phyloP scores from a whole-genome alignment of 2,329 filamentous ascomycete species.

The Pyricularia pennisetigena region DNA sequence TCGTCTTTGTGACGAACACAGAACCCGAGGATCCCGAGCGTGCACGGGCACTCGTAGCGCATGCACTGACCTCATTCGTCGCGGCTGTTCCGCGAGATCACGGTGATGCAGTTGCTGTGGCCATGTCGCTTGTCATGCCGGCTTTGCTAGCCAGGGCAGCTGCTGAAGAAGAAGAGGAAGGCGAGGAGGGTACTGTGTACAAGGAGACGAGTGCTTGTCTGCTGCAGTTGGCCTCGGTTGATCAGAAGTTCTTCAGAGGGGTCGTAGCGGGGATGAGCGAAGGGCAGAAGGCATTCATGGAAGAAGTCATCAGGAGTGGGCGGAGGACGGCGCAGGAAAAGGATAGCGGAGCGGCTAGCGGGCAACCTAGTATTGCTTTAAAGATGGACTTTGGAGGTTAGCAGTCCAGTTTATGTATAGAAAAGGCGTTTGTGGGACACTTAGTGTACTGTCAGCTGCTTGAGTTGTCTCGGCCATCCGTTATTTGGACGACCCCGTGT shows the following conservation, averaged over 20 bases:
- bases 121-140: constrained; percentile 69
- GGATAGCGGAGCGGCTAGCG: constrained; percentile 30
- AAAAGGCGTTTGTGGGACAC: background rate
- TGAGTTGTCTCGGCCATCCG: too few relatives aligned
- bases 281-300: constrained; percentile 66
- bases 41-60: constrained; percentile 59
- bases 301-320: constrained; percentile 66
- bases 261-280: constrained; percentile 63
- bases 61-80: constrained; percentile 68
- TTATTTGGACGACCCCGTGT: too few relatives aligned
- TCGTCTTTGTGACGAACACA: constrained; percentile 63
- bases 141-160: constrained; percentile 64
- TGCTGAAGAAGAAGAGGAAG: constrained; percentile 34
- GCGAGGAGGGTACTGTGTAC: constrained; percentile 33
- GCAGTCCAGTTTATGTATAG: background rate
- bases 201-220: constrained; percentile 66
- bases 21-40: constrained; percentile 72
- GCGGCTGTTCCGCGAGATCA: constrained; percentile 21
- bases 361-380: constrained; percentile 75
- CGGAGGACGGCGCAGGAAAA: constrained; percentile 32
- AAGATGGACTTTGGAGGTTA: constrained; percentile 78
- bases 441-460: background rate
- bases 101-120: constrained; percentile 39
- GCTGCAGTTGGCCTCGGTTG: constrained; percentile 68
- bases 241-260: constrained; percentile 63